Base-by-base conservation (phyloP, 768 basidiomycete species). In the Collybiopsis confluens region DNA sequence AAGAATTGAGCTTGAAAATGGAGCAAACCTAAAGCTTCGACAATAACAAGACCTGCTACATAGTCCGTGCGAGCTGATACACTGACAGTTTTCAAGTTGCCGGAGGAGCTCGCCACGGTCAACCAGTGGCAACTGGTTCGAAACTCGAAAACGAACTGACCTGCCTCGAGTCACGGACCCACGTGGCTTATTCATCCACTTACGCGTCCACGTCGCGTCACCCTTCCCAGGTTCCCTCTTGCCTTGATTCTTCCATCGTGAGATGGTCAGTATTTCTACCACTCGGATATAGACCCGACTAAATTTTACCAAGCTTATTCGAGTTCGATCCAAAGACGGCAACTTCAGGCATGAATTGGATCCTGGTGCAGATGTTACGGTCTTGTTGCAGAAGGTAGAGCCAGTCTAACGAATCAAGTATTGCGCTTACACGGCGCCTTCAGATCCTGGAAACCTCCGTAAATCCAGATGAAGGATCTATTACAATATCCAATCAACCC, bases 401-500 rank as follows among this genome's bases (percentile, higher is more conserved):
- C 43, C 30, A 44, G 33, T 20, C 7, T 24, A 23, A 9, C 5
- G 23, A 15, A 43, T 36, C 30, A 15, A 23, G 54, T 62, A 41
- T 40, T 58, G 54, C 13, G 42, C 18, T 56, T 61, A 15, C 63
- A 16, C 45, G 54, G 49, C 26, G 24, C 41, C 54, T 4, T 64
- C n/a, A 98, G 92, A 89, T 97, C 58, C 56, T 94, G 26, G 85
- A 84, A 64, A 87, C 89, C 0, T 74, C 92, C 2, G 69, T 74
- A 1, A 77, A 86, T 69, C 79, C 86, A 1, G 90, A 96, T 70
- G 76, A 81, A 0, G 68, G 75, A 0, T 86, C 82, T 3, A 69
- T 98, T 26, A 82, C 86, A 13, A 85, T 99, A 45, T 96, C 94
- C 45, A 92, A 97, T 68, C 87, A 93, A 68, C 96, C 96, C 2